phyloP scores from a whole-genome alignment of 192 early-diverging fungal genomes.

The Allomyces macrogynus region DNA sequence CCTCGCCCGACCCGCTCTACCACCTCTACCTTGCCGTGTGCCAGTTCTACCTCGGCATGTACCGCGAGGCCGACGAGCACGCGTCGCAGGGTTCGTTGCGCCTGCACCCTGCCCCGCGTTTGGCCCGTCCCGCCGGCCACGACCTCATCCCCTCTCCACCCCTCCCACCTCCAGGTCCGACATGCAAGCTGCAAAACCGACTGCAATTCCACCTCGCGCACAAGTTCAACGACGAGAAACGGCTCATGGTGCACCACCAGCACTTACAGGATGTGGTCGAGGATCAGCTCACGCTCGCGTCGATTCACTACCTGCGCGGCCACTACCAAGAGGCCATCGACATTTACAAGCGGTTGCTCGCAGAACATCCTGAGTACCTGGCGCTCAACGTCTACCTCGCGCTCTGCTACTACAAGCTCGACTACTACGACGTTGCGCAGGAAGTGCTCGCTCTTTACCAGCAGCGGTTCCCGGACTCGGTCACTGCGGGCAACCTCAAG shows the following conservation, averaged over 20 bases:
- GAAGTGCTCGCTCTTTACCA: constrained; percentile 37
- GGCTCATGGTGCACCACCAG: constrained; percentile 40
- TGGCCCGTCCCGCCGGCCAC: no score
- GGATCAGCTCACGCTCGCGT: constrained; percentile 34
- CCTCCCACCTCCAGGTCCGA: constrained; percentile 16
- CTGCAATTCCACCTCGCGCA: constrained; percentile 37
- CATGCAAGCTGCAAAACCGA: constrained; percentile 38
- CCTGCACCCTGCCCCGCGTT: no score
- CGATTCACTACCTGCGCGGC: constrained; percentile 37
- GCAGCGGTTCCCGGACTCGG: constrained; percentile 31
- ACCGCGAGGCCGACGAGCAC: constrained; percentile 34
- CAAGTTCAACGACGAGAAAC: constrained; percentile 44
- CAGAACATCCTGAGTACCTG: constrained; percentile 28
- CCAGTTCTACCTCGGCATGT: constrained; percentile 39
- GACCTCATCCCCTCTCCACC: no score
- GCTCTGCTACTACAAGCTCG: constrained; percentile 45
- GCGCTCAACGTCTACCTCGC: constrained; percentile 41
- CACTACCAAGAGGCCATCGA: constrained; percentile 47
- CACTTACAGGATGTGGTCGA: constrained; percentile 39
- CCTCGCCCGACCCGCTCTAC: constrained; percentile 17
- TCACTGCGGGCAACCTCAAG: constrained; percentile 34
- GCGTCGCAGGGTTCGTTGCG: constrained; percentile 21
- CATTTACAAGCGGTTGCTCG: constrained; percentile 39
- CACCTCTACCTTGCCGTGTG: constrained; percentile 33
- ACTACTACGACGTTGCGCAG: constrained; percentile 44